Base-by-base conservation (phyloP, 2,329 filamentous ascomycete species). In the Domatiomyces globalis region DNA sequence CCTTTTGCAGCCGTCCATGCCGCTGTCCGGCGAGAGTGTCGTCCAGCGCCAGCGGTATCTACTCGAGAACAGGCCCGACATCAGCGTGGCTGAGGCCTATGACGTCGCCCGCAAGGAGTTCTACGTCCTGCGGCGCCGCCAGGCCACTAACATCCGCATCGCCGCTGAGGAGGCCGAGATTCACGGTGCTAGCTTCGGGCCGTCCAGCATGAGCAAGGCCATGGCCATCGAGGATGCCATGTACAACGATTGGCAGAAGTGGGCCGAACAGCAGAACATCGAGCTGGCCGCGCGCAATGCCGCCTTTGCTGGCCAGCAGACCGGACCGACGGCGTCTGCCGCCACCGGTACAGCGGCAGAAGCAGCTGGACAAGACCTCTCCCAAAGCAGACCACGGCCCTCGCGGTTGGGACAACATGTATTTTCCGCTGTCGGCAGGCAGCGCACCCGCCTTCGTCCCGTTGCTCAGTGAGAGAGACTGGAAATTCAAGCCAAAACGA, bases 1-100 rank as follows among this genome's bases (percentile, higher is more conserved):
- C 20, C 67, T 94, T 60, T 72, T 76, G 61, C 92, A 96, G 70
- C 77, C 75, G 5, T 85, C 83, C 36, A 81, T 87, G 66, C 78
- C 78, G 42, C 66, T 96, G 60, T 84, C 85, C 61, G 92, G 92
- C 58, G 89, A 95, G 73, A 84, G 90, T 67, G 92, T 96, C 54
- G 81, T 96, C 7, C 90, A 96, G 69, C 82, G 90, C 56, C 90
- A 96, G 66, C 66, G 92, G 53, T 94, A 83, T 78, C 76, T 96
- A 54, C 85, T 95, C 72, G 69, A 85, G 50, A 79, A 79, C 57
- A 62, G 74, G 7, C 69, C 67, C 5, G 71, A 73, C 49, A 75
- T 85, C 65, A 76, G 73, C 48, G 78, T 78, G 64, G 73, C 76
- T 43, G 67, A 78, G 59, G 88, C 92, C 29, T 98, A 98, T 72